These are phyloP conservation scores for Debaryomyces sp. DNA, from an alignment of 1,139 yeast genomes.

Conservation along the genomic window DNA sequence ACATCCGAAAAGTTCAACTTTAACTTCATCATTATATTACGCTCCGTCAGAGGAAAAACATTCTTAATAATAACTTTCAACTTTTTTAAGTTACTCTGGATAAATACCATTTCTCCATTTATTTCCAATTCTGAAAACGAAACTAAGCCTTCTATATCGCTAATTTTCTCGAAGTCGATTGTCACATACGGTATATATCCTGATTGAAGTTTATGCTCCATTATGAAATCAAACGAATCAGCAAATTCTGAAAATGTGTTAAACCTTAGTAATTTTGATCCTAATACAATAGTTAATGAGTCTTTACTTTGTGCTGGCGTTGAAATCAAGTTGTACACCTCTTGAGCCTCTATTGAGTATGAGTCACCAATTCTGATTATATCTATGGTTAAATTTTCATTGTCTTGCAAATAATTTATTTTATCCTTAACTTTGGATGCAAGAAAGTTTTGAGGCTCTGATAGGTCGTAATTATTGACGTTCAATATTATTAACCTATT, in stretches of 20 bases:
- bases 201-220: conserved; percentile 19
- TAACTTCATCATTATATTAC: conserved; percentile 20
- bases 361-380: conserved; percentile 27
- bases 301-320: conserved; percentile 8
- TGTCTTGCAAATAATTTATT: background rate
- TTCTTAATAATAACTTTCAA: conserved; percentile 17
- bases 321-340: conserved; percentile 17
- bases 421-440: background rate
- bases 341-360: conserved; percentile 21
- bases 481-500: conserved; percentile 33
- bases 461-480: conserved; percentile 19
- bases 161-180: conserved; percentile 22
- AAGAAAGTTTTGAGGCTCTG: conserved; percentile 7
- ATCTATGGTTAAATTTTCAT: conserved; percentile 25
- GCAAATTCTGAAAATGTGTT: conserved; percentile 21
- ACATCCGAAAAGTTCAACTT: conserved; percentile 11
- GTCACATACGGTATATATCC: conserved; percentile 23
- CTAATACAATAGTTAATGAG: conserved; percentile 15
- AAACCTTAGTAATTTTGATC: conserved; percentile 24
- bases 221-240: conserved; percentile 16
- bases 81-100: background rate
- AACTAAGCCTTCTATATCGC: conserved; percentile 22
- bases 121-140: conserved; percentile 25
- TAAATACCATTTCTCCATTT: conserved; percentile 23
- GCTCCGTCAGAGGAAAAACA: conserved; percentile 17